Percentiles rank a stretch among this genome's conserved stretches.
phyloP scores from a whole-genome alignment of 768 basidiomycete species.

The Panaeolus cyanescens region DNA sequence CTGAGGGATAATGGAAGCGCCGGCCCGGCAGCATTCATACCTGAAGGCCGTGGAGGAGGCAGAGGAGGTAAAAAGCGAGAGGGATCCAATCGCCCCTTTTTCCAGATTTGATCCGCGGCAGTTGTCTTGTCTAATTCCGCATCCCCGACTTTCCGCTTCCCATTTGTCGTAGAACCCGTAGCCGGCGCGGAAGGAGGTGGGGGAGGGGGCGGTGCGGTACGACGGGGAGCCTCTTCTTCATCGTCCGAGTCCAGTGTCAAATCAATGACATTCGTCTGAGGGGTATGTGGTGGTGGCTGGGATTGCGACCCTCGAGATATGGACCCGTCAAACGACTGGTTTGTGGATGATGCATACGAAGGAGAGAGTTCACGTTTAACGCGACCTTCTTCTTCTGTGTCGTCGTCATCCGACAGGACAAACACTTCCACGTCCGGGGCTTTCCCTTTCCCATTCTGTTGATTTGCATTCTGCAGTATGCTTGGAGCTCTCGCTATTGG shows the following conservation, averaged over 20 bases:
- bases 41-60: constrained; percentile 16
- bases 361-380: constrained; percentile 79
- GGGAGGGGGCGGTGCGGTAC: constrained; percentile 13
- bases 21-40: constrained; percentile 12
- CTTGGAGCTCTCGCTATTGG: constrained; percentile 26
- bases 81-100: constrained; percentile 53
- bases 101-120: constrained; percentile 73
- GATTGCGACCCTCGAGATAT: constrained; percentile 20
- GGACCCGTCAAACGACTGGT: constrained; percentile 32
- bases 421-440: constrained; percentile 57
- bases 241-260: constrained; percentile 68
- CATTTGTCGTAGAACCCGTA: constrained; percentile 22
- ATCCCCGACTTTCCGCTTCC: constrained; percentile 64
- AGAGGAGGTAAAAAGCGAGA: constrained; percentile 20
- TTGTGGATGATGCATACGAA: constrained; percentile 51
- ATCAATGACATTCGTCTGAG: constrained; percentile 70
- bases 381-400: constrained; percentile 76
- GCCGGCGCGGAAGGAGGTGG: constrained; percentile 15
- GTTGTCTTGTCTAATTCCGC: constrained; percentile 43
- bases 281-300: constrained; percentile 20
- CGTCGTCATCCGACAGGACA: constrained; percentile 68
- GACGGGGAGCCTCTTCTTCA: constrained; percentile 62
- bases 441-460: constrained; percentile 45
- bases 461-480: constrained; percentile 26
- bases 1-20: constrained; percentile 16